Evolutionary conservation across 169 alveolate species (phyloP).

Genomic region (Besnoitia besnoiti): DNA sequence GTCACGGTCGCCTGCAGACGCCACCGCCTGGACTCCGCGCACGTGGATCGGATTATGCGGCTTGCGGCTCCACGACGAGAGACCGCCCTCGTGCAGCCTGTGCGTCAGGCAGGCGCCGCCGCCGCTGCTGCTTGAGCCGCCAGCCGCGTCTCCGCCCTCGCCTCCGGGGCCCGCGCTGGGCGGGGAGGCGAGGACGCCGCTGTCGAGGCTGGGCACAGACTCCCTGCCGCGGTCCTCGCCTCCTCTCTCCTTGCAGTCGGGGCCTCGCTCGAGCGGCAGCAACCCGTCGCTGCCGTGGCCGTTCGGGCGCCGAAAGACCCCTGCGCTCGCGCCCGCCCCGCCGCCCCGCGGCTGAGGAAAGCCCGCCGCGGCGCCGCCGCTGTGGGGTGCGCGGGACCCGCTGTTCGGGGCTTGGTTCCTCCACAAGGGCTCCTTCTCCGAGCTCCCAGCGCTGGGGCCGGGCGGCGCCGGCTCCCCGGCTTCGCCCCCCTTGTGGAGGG

Average conservation of each 20-base stretch:
- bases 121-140: too few relatives aligned
- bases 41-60: slow-evolving; percentile 7
- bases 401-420: too few relatives aligned
- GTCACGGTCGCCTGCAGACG: neutral
- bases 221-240: neutral
- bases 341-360: neutral
- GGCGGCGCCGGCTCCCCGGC: neutral
- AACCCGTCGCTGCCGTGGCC: neutral
- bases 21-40: slow-evolving; percentile 17
- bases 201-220: too few relatives aligned
- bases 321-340: neutral
- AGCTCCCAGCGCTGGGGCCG: neutral
- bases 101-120: neutral
- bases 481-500: neutral
- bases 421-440: neutral
- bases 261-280: neutral
- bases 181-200: neutral
- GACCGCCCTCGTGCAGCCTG: neutral
- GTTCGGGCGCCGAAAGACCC: neutral
- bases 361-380: neutral
- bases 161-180: too few relatives aligned
- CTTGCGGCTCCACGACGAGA: neutral
- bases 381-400: neutral
- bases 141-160: neutral
- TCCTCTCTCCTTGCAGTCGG: neutral